Conservation (phyloP, 1,139 yeast species). For the Candida neerlandica region DNA sequence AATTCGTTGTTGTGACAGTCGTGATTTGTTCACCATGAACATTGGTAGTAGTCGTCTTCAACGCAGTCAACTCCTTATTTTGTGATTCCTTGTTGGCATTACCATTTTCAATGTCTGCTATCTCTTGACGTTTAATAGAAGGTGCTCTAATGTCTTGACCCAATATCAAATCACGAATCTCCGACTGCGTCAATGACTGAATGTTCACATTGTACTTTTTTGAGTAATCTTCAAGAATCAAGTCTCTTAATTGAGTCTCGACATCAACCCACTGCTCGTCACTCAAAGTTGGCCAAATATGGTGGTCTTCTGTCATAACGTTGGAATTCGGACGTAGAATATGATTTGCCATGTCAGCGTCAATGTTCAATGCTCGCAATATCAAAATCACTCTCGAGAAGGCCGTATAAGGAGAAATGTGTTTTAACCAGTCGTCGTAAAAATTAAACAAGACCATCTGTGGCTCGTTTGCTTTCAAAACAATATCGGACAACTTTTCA, state of each 20-base stretch:
- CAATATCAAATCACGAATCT: constrained; percentile 87
- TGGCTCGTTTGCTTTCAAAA: constrained; percentile 86
- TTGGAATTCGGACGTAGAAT: constrained; percentile 77
- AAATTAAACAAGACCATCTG: constrained; percentile 89
- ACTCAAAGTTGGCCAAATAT: constrained; percentile 88
- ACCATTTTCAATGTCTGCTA: constrained; percentile 69
- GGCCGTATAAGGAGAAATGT: constrained; percentile 88
- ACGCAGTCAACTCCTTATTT: constrained; percentile 63
- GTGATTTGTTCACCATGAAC: constrained; percentile 96
- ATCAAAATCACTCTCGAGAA: constrained; percentile 84
- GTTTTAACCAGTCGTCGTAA: constrained; percentile 92
- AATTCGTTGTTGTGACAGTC: constrained; percentile 88
- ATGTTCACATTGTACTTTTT: constrained; percentile 84
- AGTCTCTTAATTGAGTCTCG: constrained; percentile 83
- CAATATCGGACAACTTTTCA: constrained; percentile 78
- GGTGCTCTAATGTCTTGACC: constrained; percentile 96
- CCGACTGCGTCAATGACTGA: constrained; percentile 87
- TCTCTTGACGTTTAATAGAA: constrained; percentile 73
- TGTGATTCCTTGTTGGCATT: constrained; percentile 28
- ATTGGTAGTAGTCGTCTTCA: constrained; percentile 82
- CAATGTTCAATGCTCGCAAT: constrained; percentile 76
- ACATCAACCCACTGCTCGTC: constrained; percentile 92
- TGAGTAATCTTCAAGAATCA: constrained; percentile 84
- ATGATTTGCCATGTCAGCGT: constrained; percentile 73
- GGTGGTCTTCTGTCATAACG: constrained; percentile 71